Evolutionary conservation across 441 rosid species (phyloP).

Genomic region (Corymbia citriodora): DNA sequence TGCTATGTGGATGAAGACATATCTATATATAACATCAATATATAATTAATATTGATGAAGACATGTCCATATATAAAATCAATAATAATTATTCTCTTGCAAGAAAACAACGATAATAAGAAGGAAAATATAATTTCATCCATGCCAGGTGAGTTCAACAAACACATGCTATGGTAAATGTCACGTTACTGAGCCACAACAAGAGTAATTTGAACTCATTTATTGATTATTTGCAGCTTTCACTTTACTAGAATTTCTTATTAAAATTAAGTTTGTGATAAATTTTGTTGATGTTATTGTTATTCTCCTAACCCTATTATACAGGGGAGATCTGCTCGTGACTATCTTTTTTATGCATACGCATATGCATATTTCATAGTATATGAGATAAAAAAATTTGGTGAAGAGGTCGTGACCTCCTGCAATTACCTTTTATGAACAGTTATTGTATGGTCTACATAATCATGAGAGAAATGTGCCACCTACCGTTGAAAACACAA

Average conservation of each 20-base stretch:
- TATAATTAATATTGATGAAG: not conserved
- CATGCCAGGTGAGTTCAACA: not conserved
- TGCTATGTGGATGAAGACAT: not conserved
- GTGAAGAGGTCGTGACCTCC: not conserved
- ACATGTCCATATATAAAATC: not conserved
- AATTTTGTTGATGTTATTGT: not conserved
- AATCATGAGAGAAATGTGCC: not conserved
- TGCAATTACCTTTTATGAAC: not conserved
- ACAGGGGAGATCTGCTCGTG: not conserved
- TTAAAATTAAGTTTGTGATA: not conserved
- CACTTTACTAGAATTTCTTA: not conserved
- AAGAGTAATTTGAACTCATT: not conserved
- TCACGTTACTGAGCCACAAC: not conserved
- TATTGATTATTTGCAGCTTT: not conserved
- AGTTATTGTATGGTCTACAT: not conserved
- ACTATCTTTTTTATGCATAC: not conserved
- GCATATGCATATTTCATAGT: not conserved
- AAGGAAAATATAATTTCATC: not conserved
- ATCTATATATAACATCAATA: not conserved
- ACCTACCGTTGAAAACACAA: not conserved
- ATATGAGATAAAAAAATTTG: not conserved
- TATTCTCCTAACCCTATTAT: not conserved
- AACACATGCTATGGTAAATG: not conserved
- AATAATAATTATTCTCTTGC: not conserved
- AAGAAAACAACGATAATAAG: not conserved